These are phyloP conservation scores for Ogataea pilisensis DNA, from an alignment of 805 yeast genomes.

Conservation along the genomic window DNA sequence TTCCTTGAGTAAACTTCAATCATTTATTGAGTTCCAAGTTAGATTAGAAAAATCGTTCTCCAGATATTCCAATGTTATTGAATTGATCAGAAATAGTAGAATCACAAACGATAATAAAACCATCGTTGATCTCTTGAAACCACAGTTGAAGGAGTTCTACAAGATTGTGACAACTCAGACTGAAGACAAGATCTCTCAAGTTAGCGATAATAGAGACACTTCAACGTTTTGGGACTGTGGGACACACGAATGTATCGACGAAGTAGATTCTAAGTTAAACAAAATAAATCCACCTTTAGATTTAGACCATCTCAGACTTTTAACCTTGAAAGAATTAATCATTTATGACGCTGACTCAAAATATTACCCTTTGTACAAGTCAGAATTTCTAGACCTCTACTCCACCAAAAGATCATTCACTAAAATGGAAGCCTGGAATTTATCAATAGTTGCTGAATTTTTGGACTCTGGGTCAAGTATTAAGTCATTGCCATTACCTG, in stretches of 20 bases:
- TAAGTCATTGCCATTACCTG: conserved; percentile 5
- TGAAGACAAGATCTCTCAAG: conserved; percentile 28
- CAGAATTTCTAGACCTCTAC: conserved; percentile 10
- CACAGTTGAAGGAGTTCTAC: conserved; percentile 14
- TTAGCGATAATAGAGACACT: conserved; percentile 59
- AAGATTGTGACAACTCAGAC: conserved; percentile 15
- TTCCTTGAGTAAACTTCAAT: conserved; percentile 62
- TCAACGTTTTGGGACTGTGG: conserved; percentile 51
- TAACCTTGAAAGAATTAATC: conserved; percentile 38
- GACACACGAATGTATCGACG: conserved; percentile 26
- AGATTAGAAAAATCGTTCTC: conserved; percentile 49
- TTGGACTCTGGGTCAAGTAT: conserved; percentile 3
- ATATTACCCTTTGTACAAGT: conserved; percentile 21
- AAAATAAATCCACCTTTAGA: conserved; percentile 22
- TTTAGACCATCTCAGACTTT: conserved; percentile 33
- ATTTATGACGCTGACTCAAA: conserved; percentile 30
- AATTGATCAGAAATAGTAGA: conserved; percentile 32
- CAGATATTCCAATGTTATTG: conserved; percentile 34
- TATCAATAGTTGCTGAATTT: conserved; percentile 14
- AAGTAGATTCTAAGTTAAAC: conserved; percentile 18
- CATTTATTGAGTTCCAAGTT: conserved; percentile 58
- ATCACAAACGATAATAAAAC: conserved; percentile 22
- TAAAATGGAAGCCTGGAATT: conserved; percentile 35
- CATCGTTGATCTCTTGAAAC: conserved; percentile 11
- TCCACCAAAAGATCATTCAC: conserved; percentile 26